phyloP scores from a whole-genome alignment of 331 rosid species.

The Pyracantha coccinea region DNA sequence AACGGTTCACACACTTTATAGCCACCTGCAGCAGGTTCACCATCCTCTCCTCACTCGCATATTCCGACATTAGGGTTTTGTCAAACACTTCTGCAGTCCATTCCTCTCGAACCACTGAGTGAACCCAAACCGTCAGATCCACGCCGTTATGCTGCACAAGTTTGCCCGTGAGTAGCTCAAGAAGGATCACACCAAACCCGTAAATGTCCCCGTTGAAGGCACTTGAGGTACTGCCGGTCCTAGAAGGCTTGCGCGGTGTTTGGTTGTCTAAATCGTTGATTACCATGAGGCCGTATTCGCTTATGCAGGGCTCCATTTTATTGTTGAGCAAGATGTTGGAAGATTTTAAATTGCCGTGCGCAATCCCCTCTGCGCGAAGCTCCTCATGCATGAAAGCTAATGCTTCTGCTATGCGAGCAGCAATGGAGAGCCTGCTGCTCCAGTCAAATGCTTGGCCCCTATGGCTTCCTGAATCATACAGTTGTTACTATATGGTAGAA shows the following conservation, averaged over 20 bases:
- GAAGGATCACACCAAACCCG: conserved; percentile 73
- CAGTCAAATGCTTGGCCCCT: conserved; percentile 39
- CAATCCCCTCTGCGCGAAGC: conserved; percentile 41
- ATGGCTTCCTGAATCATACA: conserved; percentile 21
- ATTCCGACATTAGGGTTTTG: conserved; percentile 37
- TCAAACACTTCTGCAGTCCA: conserved; percentile 93
- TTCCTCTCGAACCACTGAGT: conserved; percentile 64
- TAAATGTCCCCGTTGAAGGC: conserved; percentile 46
- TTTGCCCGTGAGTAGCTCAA: conserved; percentile 78
- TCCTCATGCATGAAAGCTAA: conserved; percentile 66
- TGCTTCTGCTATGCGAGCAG: conserved; percentile 49
- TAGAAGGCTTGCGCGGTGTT: conserved; percentile 8
- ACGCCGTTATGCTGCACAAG: conserved; percentile 51
- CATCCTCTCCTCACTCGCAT: conserved; percentile 77
- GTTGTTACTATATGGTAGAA: background rate
- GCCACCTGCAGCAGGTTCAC: conserved; percentile 80
- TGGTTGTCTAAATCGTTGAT: conserved; percentile 11
- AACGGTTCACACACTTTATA: conserved; percentile 49
- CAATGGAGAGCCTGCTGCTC: conserved; percentile 56
- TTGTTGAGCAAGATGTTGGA: conserved; percentile 61
- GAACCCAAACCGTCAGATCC: conserved; percentile 70
- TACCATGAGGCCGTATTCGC: conserved; percentile 64
- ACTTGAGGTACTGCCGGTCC: background rate
- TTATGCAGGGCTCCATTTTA: conserved; percentile 66
- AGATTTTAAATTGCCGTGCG: conserved; percentile 72